These are phyloP conservation scores for Pythium phragmiticola DNA, from an alignment of 352 stramenopile genomes.

Conservation along the genomic window DNA sequence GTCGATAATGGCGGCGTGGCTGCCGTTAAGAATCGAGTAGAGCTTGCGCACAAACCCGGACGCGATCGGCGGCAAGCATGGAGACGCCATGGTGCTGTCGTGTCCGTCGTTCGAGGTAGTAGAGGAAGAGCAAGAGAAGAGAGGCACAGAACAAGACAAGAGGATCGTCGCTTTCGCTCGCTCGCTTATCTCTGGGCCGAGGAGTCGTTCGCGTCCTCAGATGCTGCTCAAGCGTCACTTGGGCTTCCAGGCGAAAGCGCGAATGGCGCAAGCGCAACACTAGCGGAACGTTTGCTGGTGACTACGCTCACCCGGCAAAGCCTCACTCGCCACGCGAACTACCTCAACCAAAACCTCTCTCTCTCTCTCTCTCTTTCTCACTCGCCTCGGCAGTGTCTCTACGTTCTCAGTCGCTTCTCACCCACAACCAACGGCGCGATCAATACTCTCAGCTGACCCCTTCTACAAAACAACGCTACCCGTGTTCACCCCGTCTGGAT, in stretches of 20 bases:
- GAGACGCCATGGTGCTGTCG: slow-evolving; percentile 1
- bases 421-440: slow-evolving; percentile 5
- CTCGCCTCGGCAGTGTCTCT: neutral
- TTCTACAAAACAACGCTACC: neutral
- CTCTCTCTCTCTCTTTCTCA: slow-evolving; percentile 13
- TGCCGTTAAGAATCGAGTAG: slow-evolving; percentile 70
- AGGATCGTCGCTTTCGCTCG: slow-evolving; percentile 23
- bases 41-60: slow-evolving; percentile 74
- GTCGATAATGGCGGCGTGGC: slow-evolving; percentile 48
- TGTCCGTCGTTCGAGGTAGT: neutral
- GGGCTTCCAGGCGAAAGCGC: slow-evolving; percentile 18
- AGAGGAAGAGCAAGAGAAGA: neutral
- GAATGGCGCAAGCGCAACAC: slow-evolving; percentile 19
- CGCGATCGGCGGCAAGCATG: slow-evolving; percentile 38
- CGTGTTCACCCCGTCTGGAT: slow-evolving; percentile 4
- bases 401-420: neutral
- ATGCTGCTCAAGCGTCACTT: slow-evolving; percentile 8
- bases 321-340: slow-evolving; percentile 14
- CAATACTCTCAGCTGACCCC: neutral
- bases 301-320: neutral
- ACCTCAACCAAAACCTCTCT: slow-evolving; percentile 1
- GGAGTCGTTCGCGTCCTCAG: neutral
- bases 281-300: neutral
- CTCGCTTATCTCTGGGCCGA: slow-evolving; percentile 14
- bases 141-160: slow-evolving; percentile 5